These are phyloP conservation scores for Afroboletus lepidellus DNA, from an alignment of 1,284 basidiomycete species.

Conservation along the genomic window DNA sequence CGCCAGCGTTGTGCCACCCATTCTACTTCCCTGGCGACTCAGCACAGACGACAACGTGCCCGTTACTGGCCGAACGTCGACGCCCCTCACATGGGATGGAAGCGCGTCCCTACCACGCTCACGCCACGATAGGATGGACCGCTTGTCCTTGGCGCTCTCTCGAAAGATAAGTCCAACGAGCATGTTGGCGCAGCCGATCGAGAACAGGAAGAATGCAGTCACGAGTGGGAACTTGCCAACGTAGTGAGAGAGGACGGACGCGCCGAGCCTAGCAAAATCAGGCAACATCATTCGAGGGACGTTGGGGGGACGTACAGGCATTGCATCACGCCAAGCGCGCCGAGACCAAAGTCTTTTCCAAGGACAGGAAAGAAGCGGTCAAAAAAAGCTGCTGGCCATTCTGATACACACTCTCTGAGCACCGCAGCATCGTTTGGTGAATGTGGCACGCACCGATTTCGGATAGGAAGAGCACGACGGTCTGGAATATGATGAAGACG, in stretches of 20 bases:
- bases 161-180: slow-evolving; percentile 75
- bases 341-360: slow-evolving; percentile 78
- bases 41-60: slow-evolving; percentile 12
- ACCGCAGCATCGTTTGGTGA: neutral
- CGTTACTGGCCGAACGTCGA: slow-evolving; percentile 24
- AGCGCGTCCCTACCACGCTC: slow-evolving; percentile 57
- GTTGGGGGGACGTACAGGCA: slow-evolving; percentile 52
- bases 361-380: slow-evolving; percentile 82
- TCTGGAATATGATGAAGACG: slow-evolving; percentile 77
- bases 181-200: slow-evolving; percentile 81
- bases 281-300: neutral
- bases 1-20: neutral
- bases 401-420: slow-evolving; percentile 37
- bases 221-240: slow-evolving; percentile 65
- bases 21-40: slow-evolving; percentile 9
- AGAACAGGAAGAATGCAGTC: slow-evolving; percentile 82
- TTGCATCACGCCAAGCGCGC: slow-evolving; percentile 80
- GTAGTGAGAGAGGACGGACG: slow-evolving; percentile 64
- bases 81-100: slow-evolving; percentile 40
- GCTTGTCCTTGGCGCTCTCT: slow-evolving; percentile 56
- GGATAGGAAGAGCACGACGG: slow-evolving; percentile 65
- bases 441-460: slow-evolving; percentile 40
- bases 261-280: slow-evolving; percentile 55
- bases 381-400: slow-evolving; percentile 75
- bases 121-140: slow-evolving; percentile 65